Evolutionary conservation across 2,329 filamentous ascomycete species (phyloP).

Genomic region (Fusarium musae): DNA sequence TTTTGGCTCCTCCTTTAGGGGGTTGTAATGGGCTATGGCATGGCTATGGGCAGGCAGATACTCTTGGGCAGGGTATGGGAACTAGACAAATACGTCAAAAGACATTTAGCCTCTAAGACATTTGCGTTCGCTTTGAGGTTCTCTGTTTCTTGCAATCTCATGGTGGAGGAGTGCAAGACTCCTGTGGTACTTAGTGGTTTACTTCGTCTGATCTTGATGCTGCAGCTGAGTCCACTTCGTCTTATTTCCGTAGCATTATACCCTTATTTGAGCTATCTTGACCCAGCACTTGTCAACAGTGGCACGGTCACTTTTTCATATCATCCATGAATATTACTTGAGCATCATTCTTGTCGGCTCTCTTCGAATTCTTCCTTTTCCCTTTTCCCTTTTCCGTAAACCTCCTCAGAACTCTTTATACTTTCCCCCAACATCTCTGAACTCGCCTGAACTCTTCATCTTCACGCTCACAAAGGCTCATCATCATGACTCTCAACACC

Average conservation of each 20-base stretch:
- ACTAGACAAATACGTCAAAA: no score
- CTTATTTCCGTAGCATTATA: background rate
- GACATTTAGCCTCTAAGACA: background rate
- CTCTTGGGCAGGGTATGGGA: background rate
- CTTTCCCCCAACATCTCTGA: no score
- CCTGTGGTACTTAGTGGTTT: rapidly evolving
- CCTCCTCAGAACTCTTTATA: background rate
- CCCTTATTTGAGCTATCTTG: no score
- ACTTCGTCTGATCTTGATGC: rapidly evolving
- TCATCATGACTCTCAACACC: background rate
- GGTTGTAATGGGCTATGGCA: rapidly evolving
- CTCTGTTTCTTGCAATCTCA: rapidly evolving
- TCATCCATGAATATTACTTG: no score
- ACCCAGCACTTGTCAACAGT: background rate
- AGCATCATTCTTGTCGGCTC: no score
- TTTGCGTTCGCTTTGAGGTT: rapidly evolving
- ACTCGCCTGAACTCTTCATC: background rate
- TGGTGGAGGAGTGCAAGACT: background rate
- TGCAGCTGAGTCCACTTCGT: rapidly evolving
- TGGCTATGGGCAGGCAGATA: background rate
- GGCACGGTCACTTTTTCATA: background rate
- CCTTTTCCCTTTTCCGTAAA: rapidly evolving
- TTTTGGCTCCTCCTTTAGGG: rapidly evolving
- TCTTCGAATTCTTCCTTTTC: no score
- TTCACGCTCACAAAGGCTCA: no score